Evolutionary conservation across 805 yeast species (phyloP).

Genomic region (Pichia ethanolica): DNA sequence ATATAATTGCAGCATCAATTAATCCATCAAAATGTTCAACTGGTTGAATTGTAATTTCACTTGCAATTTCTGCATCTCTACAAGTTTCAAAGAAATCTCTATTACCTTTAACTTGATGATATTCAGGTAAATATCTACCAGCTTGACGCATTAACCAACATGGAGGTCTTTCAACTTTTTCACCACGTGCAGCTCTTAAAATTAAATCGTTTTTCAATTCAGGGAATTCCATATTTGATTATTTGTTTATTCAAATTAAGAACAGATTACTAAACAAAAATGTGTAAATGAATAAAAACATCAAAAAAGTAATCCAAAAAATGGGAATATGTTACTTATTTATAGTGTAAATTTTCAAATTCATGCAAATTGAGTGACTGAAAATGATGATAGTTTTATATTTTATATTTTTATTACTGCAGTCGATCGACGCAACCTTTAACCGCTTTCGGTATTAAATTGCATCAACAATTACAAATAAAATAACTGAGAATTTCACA

Average conservation of each 20-base stretch:
- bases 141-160: slow-evolving; percentile 98
- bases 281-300: no score
- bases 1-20: slow-evolving; percentile 94
- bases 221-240: slow-evolving; percentile 41
- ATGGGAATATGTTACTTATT: no score
- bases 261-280: no score
- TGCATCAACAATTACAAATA: no score
- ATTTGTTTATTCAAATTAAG: background rate
- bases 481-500: no score
- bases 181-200: slow-evolving; percentile 85
- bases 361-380: no score
- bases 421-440: no score
- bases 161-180: slow-evolving; percentile 92
- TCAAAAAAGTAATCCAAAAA: no score
- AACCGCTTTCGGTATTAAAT: no score
- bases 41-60: slow-evolving; percentile 93
- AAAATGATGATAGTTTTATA: no score
- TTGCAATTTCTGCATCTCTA: slow-evolving; percentile 87
- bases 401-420: no score
- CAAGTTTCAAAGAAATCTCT: slow-evolving; percentile 94
- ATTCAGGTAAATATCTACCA: slow-evolving; percentile 89
- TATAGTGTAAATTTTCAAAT: no score
- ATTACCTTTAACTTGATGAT: slow-evolving; percentile 78
- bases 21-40: slow-evolving; percentile 82
- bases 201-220: slow-evolving; percentile 83